Percentiles rank a stretch among this genome's conserved stretches.
Conservation (phyloP, 2,329 filamentous ascomycete genomes). For the Claviceps capensis region DNA sequence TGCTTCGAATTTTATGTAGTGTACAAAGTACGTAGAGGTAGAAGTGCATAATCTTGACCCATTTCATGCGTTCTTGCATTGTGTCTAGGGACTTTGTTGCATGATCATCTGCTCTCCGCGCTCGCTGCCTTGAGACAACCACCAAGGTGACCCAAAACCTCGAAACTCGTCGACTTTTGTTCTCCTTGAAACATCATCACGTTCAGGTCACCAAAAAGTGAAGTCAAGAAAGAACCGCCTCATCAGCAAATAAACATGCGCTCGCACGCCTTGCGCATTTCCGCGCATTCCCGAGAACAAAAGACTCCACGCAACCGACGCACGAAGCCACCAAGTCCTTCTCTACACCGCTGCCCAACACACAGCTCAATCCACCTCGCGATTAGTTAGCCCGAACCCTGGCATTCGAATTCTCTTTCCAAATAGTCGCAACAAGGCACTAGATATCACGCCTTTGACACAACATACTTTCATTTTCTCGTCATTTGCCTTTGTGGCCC, state of each 20-base stretch:
- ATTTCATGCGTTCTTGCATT: no score
- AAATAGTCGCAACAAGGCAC: not conserved
- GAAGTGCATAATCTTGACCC: no score
- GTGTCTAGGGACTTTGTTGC: not conserved
- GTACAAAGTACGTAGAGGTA: no score
- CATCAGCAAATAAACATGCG: not conserved
- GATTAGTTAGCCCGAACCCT: not conserved
- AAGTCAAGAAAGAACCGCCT: not conserved
- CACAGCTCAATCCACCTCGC: not conserved
- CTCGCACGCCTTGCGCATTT: not conserved
- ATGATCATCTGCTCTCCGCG: not conserved
- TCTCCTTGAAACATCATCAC: no score
- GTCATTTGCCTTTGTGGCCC: not conserved
- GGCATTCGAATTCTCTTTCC: not conserved
- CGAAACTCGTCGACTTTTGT: no score
- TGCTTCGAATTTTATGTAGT: no score
- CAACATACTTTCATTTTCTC: not conserved
- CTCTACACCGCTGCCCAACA: not conserved
- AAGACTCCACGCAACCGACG: not conserved
- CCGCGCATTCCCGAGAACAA: not conserved
- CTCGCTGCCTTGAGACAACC: no score
- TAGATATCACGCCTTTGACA: not conserved
- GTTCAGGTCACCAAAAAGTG: not conserved
- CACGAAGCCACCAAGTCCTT: not conserved
- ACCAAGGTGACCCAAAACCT: no score